Evolutionary conservation across 805 yeast genomes (phyloP).

Genomic region (Metschnikowia henanensis): DNA sequence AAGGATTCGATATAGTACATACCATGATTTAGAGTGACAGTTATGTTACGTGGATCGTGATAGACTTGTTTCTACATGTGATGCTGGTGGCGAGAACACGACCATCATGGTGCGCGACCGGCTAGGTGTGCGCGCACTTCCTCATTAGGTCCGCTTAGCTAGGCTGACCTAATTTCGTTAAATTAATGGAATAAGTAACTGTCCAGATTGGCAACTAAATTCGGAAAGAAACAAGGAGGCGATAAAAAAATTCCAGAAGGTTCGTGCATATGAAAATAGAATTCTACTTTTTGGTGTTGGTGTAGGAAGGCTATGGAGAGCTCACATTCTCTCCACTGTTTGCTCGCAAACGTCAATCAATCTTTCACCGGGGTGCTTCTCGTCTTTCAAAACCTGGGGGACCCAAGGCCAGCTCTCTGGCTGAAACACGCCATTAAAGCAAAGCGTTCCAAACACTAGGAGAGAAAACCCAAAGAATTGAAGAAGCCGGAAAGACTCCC

Average conservation of each 20-base stretch:
- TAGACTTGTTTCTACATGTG: background rate
- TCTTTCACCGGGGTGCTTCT: conserved; percentile 15
- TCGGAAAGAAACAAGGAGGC: no score
- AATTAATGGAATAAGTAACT: no score
- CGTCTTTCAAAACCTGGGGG: conserved; percentile 45
- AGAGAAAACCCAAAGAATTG: conserved; percentile 65
- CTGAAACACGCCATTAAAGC: conserved; percentile 68
- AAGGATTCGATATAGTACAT: conserved; percentile 1
- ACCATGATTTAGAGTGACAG: no score
- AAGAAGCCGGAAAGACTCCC: conserved; percentile 67
- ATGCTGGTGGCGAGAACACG: background rate
- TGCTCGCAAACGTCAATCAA: conserved; percentile 30
- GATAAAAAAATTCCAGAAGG: no score
- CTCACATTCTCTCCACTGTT: conserved; percentile 28
- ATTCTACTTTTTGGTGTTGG: no score
- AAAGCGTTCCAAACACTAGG: conserved; percentile 69
- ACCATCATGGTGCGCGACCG: background rate
- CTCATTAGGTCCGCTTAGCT: no score
- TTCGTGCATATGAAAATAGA: no score
- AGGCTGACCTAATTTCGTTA: no score
- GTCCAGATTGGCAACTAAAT: no score
- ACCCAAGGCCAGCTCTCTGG: conserved; percentile 48
- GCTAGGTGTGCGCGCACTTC: background rate
- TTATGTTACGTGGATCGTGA: no score
- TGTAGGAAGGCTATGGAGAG: background rate